Percentiles rank a stretch among this genome's conserved stretches.
Evolutionary conservation across 169 alveolate species (phyloP).

Genomic region (Eimeria zaria): DNA sequence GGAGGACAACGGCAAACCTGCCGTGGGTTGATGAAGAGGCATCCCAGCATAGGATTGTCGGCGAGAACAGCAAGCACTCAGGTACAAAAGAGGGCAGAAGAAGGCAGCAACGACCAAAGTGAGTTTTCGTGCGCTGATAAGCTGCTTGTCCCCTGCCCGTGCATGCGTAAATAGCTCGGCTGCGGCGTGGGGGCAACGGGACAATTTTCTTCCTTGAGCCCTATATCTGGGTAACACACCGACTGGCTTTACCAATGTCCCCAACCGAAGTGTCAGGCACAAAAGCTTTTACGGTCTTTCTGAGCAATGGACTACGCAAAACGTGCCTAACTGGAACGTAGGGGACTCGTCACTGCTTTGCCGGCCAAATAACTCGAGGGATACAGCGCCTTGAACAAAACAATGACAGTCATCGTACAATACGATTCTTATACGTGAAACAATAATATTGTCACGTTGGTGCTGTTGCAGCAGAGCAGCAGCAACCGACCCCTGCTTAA

Average conservation of each 20-base stretch:
- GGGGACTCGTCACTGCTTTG: not conserved
- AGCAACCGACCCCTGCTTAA: not conserved
- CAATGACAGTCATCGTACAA: not conserved
- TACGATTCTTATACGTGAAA: not conserved
- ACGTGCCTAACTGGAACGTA: not conserved
- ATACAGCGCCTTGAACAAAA: not conserved
- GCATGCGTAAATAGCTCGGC: not conserved
- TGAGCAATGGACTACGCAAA: not conserved
- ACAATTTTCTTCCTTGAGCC: not conserved
- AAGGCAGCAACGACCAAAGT: not conserved
- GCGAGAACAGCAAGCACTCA: not conserved
- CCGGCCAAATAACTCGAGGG: not conserved
- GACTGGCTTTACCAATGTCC: not conserved
- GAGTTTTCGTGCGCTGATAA: not conserved
- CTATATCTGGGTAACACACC: not conserved
- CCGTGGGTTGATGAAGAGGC: not conserved
- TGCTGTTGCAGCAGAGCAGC: slow-evolving; percentile 18
- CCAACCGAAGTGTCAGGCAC: not conserved
- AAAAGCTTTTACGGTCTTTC: not conserved
- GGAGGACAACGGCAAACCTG: not conserved
- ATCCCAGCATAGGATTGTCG: no score
- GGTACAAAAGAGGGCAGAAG: not conserved
- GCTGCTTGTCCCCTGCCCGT: not conserved
- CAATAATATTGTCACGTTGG: not conserved
- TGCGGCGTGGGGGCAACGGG: not conserved